Percentiles rank a stretch among this genome's conserved stretches.
phyloP scores from a whole-genome alignment of 306 rosid genomes.

The Nissolia schottii region DNA sequence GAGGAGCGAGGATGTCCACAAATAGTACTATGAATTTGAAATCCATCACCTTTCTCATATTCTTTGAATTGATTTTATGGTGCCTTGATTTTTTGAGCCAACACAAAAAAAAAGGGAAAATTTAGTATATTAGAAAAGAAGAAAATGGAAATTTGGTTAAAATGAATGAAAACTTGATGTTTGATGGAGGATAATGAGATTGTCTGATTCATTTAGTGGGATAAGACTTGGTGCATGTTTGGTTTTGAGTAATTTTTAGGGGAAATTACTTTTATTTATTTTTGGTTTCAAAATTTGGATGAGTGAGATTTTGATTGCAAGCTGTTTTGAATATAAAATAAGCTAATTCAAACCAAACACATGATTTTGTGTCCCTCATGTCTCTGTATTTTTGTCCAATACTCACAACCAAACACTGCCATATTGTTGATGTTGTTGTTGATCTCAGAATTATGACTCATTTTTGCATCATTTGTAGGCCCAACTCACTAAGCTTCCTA shows the following conservation, averaged over 20 bases:
- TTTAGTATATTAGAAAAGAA: too few relatives aligned
- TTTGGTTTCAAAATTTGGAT: not conserved
- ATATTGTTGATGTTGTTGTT: slow-evolving; percentile 11
- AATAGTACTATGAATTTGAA: not conserved
- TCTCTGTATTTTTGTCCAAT: too few relatives aligned
- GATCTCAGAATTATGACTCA: not conserved
- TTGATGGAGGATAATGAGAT: not conserved
- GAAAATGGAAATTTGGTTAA: not conserved
- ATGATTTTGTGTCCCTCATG: too few relatives aligned
- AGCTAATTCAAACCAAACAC: not conserved
- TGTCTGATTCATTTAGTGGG: not conserved
- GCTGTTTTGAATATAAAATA: not conserved
- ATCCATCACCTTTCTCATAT: not conserved
- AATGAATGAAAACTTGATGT: not conserved
- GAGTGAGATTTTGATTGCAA: not conserved
- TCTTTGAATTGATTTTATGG: not conserved
- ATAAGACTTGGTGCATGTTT: not conserved
- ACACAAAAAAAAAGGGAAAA: not conserved
- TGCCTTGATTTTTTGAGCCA: not conserved
- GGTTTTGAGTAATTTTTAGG: not conserved
- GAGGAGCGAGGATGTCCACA: not conserved
- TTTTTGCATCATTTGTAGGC: slow-evolving; percentile 39
- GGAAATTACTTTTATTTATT: too few relatives aligned
- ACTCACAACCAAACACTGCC: too few relatives aligned
- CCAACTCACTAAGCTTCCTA: slow-evolving; percentile 73